Conservation (phyloP, 2,329 filamentous ascomycete genomes). For the Dryadomyces quercivorus region DNA sequence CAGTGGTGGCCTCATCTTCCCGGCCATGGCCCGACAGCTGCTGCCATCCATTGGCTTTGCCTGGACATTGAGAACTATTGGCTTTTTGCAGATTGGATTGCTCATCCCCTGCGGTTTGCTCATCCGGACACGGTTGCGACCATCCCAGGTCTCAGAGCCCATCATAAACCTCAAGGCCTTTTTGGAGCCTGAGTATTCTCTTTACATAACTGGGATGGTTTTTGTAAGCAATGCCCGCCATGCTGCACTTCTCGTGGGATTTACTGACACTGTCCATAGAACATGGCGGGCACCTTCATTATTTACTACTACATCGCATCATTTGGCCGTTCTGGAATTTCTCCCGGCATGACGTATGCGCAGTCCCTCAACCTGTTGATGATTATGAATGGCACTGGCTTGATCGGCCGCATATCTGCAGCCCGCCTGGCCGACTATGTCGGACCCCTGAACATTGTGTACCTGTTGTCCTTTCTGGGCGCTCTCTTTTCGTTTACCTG, state of each 20-base stretch:
- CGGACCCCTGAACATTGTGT: slow-evolving; percentile 39
- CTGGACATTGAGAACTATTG: slow-evolving; percentile 26
- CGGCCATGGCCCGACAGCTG: slow-evolving; percentile 23
- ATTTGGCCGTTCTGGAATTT: slow-evolving; percentile 18
- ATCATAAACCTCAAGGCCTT: slow-evolving; percentile 27
- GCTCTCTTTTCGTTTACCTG: slow-evolving; percentile 29
- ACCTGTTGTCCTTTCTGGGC: slow-evolving; percentile 26
- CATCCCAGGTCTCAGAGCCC: slow-evolving; percentile 22
- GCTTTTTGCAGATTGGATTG: slow-evolving; percentile 24
- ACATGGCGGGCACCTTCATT: slow-evolving; percentile 26
- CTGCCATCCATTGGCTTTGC: slow-evolving; percentile 22
- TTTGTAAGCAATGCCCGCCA: slow-evolving; percentile 14
- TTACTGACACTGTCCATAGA: not conserved
- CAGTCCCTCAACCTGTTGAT: slow-evolving; percentile 38
- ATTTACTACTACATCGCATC: slow-evolving; percentile 30
- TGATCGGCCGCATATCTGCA: slow-evolving; percentile 34
- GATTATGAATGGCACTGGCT: slow-evolving; percentile 38
- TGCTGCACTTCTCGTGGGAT: slow-evolving; percentile 14
- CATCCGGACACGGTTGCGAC: slow-evolving; percentile 20
- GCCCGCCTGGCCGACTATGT: slow-evolving; percentile 33
- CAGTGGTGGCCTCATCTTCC: slow-evolving; percentile 26
- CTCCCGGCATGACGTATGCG: slow-evolving; percentile 6
- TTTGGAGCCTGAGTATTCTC: slow-evolving; percentile 23
- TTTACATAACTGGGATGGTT: slow-evolving; percentile 29
- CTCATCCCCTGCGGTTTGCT: slow-evolving; percentile 19